phyloP scores from a whole-genome alignment of 2,329 filamentous ascomycete genomes.

The Xylaria sp. region DNA sequence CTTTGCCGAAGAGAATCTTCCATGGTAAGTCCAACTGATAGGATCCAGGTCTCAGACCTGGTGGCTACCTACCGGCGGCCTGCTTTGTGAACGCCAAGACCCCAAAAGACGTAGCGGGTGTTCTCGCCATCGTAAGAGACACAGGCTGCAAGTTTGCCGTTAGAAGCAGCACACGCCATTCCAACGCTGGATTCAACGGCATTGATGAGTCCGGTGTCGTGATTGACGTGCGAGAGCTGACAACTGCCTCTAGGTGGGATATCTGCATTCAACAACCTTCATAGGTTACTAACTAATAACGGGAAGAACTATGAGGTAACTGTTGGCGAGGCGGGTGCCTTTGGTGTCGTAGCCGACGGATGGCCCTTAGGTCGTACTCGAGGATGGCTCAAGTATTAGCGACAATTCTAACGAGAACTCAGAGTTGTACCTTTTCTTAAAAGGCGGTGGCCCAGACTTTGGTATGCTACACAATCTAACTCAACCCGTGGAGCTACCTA shows the following conservation, averaged over 20 bases:
- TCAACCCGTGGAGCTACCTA: no score
- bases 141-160: constrained; percentile 13
- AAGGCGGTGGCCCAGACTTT: constrained; percentile 18
- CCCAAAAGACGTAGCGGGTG: no score
- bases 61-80: no score
- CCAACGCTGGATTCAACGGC: constrained; percentile 17
- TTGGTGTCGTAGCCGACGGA: background rate
- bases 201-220: constrained; percentile 13
- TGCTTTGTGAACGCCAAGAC: no score
- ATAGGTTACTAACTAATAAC: constrained; percentile 13
- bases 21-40: no score
- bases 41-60: no score
- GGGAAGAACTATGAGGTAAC: constrained; percentile 14
- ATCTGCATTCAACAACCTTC: constrained; percentile 13
- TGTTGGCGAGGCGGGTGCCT: no score
- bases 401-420: constrained; percentile 6
- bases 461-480: background rate
- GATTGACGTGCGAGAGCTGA: constrained; percentile 11
- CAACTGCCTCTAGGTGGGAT: constrained; percentile 9
- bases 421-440: constrained; percentile 11
- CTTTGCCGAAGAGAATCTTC: no score
- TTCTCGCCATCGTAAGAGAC: no score
- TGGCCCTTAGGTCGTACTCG: constrained; percentile 2
- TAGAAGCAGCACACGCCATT: constrained; percentile 18
- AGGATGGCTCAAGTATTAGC: constrained; percentile 9